Base-by-base conservation (phyloP, 192 early-diverging fungal species). In the Entomortierella beljakovae region DNA sequence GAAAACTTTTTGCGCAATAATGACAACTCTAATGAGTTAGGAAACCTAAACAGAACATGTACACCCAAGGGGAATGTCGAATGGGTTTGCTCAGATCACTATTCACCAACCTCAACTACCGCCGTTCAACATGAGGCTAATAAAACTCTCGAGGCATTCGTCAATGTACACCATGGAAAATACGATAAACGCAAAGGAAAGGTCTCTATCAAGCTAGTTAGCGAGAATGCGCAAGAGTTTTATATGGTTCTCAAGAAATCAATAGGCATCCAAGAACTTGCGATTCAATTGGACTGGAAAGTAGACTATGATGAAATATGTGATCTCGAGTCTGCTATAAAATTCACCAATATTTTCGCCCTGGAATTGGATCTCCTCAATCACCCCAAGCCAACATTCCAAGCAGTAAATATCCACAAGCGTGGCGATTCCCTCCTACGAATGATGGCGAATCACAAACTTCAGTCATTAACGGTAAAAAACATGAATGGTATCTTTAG, bases 71-170 rank as follows among this genome's bases (percentile, higher is more conserved):
- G 62, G 1, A 22, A 64, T 26, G 54, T 57, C 33, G 55, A 66
- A 29, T 66, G 64, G 64, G 54, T 66, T 6, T 66, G 64, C 11
- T 40, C 37, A 18, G 53, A 54, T 20, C 64, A 66, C 38, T 66
- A 46, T 20, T n/a, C n/a, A n/a, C n/a, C n/a, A n/a, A 46, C 5
- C 15, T 31, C 46, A 8, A 64, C 49, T 35, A 53, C 50, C 26
- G 34, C 50, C 29, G 35, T 15, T 37, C 11, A 46, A 11, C 15
- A 20, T 6, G 7, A 34, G 15, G 37, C 62, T 1, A 50, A 23
- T 3, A 37, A 34, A 26, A 15, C 18, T 2, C 25, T 64, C 2
- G 9, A 34, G 23, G 62, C 34, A 9, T 22, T 64, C 37, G 62
- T 64, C n/a, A 25, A 64, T 32, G 23, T 10, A 33, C 49, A 64